Evolutionary conservation across 1,284 basidiomycete species (phyloP), one percentile per base, ranked within the genome.

Genomic region (Leccinum griseonigrum): DNA sequence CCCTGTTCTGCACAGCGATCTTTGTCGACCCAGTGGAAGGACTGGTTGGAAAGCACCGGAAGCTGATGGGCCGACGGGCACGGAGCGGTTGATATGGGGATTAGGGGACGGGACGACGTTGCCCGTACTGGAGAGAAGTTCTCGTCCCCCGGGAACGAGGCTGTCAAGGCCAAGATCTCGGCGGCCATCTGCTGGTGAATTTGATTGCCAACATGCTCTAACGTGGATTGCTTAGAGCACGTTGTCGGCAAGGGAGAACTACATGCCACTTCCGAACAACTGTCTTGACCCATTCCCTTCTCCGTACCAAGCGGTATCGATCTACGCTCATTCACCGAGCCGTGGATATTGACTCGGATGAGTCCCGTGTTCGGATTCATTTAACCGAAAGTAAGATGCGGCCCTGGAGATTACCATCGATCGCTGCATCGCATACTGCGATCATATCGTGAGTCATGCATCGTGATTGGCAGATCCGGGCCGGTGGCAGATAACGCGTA

Each of bases 71-170:
- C 90, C 90, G 1, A 92, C 90, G 3, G 90, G 81, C 0, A 75
- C 80, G 38, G 90, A 92, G 71, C 77, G 88, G 29, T 72, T 89
- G 4, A 82, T 92, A 14, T 92, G 90, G 90, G 85, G 85, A 2
- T 81, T 83, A 68, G 83, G 85, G 0, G 81, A 83, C 64, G 82
- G 78, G n/a, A 74, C 75, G 8, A 83, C 83, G 3, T 65, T 83
- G 28, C 81, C 82, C 22, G 80, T 83, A 10, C 18, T 82, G 54
- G 74, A 78, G 54, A 72, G 71, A 54, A 68, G 54, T 81, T 80
- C 61, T 60, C 66, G 8, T 64, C 60, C 13, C 60, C 57, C 22
- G 63, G 65, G 53, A 63, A 61, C 38, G 64, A 70, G 40, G 69
- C 69, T 31, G 74, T 83, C 7, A 76, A 74, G n/a, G 71, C 82